Evolutionary conservation across 139 green algal species (phyloP).

Genomic region (Coelastrella sp.): DNA sequence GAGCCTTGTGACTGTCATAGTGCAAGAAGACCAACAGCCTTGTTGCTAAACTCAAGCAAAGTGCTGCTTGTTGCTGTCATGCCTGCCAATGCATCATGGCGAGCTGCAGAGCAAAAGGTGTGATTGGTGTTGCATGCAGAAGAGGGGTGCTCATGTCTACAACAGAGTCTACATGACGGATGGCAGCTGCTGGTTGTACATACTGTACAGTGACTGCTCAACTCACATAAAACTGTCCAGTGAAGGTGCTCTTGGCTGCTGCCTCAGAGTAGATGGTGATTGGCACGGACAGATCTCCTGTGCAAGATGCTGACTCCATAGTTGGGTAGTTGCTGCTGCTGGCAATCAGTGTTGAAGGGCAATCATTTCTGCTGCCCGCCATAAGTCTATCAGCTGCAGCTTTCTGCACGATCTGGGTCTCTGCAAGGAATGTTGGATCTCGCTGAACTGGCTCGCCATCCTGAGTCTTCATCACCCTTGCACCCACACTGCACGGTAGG

Average conservation of each 20-base stretch:
- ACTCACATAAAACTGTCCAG: slow-evolving; percentile 39
- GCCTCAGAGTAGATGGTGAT: slow-evolving; percentile 65
- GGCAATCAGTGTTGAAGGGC: neutral
- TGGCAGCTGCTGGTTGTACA: neutral
- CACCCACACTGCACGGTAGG: slow-evolving; percentile 49
- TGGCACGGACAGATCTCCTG: slow-evolving; percentile 53
- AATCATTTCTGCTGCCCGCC: neutral
- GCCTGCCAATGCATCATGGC: no score
- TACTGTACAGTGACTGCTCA: neutral
- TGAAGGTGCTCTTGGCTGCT: slow-evolving; percentile 57
- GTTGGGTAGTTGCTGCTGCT: neutral
- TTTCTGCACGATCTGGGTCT: slow-evolving; percentile 51
- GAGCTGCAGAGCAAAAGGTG: no score
- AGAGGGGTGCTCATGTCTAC: neutral
- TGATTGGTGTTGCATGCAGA: no score
- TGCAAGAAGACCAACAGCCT: no score
- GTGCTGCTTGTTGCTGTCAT: no score
- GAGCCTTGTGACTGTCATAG: no score
- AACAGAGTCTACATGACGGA: neutral
- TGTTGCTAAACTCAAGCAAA: no score
- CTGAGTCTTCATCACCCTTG: slow-evolving; percentile 57
- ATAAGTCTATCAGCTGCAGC: slow-evolving; percentile 21
- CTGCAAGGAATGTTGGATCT: slow-evolving; percentile 65
- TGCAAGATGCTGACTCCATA: neutral
- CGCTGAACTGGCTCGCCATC: slow-evolving; percentile 50